A percentile compares a stretch with the other conserved stretches of the same genome.
Evolutionary conservation across 805 yeast genomes (phyloP).

Genomic region (Saccharomycopsis capsularis): DNA sequence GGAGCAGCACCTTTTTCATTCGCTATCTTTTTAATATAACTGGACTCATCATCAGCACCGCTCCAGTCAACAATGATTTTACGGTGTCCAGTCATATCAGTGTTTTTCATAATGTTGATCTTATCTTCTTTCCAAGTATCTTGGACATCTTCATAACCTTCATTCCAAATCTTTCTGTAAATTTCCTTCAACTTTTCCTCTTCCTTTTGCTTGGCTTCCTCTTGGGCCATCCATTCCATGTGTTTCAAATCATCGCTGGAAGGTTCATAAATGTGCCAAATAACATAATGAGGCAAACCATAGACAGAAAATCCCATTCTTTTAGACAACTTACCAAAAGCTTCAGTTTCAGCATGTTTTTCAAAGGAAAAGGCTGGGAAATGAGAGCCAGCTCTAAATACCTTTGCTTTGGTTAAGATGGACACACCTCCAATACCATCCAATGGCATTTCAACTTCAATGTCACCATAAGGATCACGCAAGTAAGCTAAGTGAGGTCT

Average conservation of each 20-base stretch:
- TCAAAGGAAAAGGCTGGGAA: constrained; percentile 80
- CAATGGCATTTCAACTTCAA: constrained; percentile 55
- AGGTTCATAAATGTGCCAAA: constrained; percentile 90
- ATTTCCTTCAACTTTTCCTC: constrained; percentile 54
- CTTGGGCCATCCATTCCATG: constrained; percentile 63
- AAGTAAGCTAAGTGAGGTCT: constrained; percentile 74
- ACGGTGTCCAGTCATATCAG: constrained; percentile 50
- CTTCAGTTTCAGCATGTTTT: constrained; percentile 86
- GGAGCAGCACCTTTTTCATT: not conserved
- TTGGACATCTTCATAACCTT: constrained; percentile 71
- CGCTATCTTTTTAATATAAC: not conserved
- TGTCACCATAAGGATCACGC: constrained; percentile 54
- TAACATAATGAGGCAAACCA: constrained; percentile 82
- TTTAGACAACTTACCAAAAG: constrained; percentile 75
- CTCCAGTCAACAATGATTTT: constrained; percentile 61
- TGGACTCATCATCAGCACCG: constrained; percentile 15
- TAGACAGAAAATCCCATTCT: constrained; percentile 77
- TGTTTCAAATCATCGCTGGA: constrained; percentile 74
- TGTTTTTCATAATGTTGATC: constrained; percentile 63
- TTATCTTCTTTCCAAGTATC: constrained; percentile 70
- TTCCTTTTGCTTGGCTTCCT: constrained; percentile 59
- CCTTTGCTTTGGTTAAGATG: constrained; percentile 63
- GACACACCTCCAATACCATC: constrained; percentile 90
- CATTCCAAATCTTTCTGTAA: constrained; percentile 65
- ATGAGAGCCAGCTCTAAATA: constrained; percentile 72